phyloP scores from a whole-genome alignment of 352 stramenopile genomes.

The Pythium rishiriense region DNA sequence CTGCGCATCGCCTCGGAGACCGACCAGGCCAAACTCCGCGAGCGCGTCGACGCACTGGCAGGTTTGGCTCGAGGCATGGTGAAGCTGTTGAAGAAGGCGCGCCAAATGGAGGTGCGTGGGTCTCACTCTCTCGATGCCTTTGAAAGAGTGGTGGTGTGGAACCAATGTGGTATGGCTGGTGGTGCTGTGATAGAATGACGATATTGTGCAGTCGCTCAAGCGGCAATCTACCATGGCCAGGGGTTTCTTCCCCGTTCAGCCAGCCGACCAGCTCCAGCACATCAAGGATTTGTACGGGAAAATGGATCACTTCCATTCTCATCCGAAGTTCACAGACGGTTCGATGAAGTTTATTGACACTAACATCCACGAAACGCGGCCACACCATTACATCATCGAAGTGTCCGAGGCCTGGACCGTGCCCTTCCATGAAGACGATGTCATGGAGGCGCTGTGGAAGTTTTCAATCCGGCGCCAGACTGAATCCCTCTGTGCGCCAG shows the following conservation, averaged over 20 bases:
- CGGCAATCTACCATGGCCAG: neutral
- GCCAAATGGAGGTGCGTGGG: neutral
- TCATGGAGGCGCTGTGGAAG: constrained; percentile 10
- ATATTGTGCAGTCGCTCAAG: neutral
- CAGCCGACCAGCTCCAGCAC: neutral
- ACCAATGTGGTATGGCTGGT: neutral
- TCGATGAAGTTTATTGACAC: constrained; percentile 7
- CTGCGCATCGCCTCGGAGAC: constrained; percentile 1
- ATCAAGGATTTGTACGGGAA: neutral
- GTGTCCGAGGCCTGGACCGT: neutral
- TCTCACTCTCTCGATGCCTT: too few relatives aligned
- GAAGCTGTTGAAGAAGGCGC: constrained; percentile 3
- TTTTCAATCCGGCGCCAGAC: neutral
- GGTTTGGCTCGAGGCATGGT: constrained; percentile 1
- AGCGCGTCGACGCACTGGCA: neutral
- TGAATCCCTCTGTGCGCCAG: neutral
- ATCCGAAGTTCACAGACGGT: constrained; percentile 11
- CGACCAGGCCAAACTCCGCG: constrained; percentile 1
- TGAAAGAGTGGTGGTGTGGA: neutral
- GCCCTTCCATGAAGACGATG: neutral
- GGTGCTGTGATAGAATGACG: neutral
- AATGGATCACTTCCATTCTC: constrained; percentile 2
- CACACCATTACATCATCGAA: constrained; percentile 1
- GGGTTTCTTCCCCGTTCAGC: too few relatives aligned
- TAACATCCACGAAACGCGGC: neutral